Conservation (phyloP, 805 yeast genomes). For the Wickerhamiella siamensis region DNA sequence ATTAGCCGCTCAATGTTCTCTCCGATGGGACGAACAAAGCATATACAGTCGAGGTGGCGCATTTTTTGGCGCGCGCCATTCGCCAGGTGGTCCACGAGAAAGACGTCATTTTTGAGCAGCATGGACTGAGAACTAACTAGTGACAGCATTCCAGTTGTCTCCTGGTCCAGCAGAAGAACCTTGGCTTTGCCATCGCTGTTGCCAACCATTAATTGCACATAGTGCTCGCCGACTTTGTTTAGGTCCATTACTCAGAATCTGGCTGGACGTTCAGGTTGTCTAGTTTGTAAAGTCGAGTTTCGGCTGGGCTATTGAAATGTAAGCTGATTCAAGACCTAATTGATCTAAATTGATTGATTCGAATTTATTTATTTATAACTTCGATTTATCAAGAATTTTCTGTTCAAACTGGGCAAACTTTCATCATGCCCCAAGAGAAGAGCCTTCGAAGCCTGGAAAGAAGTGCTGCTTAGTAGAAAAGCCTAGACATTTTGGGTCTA, state of each 20-base stretch:
- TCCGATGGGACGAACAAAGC: slow-evolving; percentile 59
- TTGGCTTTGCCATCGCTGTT: slow-evolving; percentile 34
- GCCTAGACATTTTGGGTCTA: too few relatives aligned
- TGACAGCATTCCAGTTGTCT: slow-evolving; percentile 75
- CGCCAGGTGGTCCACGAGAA: slow-evolving; percentile 51
- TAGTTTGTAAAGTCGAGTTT: too few relatives aligned
- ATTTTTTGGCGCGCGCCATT: slow-evolving; percentile 48
- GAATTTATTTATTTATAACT: too few relatives aligned
- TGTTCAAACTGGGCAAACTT: too few relatives aligned
- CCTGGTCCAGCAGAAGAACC: slow-evolving; percentile 64
- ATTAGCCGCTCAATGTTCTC: slow-evolving; percentile 46
- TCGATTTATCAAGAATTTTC: too few relatives aligned
- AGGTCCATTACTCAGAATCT: slow-evolving; percentile 28
- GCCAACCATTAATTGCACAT: slow-evolving; percentile 27
- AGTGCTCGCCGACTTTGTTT: slow-evolving; percentile 25
- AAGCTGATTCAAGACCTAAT: too few relatives aligned
- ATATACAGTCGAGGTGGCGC: slow-evolving; percentile 69
- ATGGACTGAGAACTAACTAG: slow-evolving; percentile 80
- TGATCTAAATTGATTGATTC: too few relatives aligned
- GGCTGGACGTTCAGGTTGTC: too few relatives aligned
- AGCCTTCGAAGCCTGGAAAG: too few relatives aligned
- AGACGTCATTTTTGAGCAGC: slow-evolving; percentile 68
- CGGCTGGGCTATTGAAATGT: too few relatives aligned
- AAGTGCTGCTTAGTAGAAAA: too few relatives aligned
- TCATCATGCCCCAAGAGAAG: too few relatives aligned